These are phyloP conservation scores for Talaromyces funiculosus DNA, from an alignment of 2,329 filamentous ascomycete species.

Conservation along the genomic window DNA sequence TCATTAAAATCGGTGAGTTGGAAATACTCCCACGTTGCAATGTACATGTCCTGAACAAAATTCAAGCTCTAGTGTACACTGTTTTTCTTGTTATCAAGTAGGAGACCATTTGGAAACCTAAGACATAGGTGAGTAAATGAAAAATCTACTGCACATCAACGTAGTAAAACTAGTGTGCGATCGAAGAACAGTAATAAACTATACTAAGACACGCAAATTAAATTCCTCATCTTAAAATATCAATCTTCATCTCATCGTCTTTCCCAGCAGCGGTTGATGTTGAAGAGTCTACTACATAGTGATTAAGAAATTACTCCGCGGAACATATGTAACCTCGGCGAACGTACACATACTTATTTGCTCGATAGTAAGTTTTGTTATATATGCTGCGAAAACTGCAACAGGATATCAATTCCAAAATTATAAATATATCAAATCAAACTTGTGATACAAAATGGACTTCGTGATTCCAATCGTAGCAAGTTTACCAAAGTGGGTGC, in stretches of 20 bases:
- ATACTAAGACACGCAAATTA: too few relatives aligned
- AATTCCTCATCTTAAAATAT: neutral
- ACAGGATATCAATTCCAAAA: neutral
- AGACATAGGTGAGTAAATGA: neutral
- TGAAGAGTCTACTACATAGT: neutral
- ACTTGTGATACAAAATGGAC: neutral
- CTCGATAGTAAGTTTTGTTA: neutral
- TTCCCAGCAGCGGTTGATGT: neutral
- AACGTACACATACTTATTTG: neutral
- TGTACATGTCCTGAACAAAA: neutral
- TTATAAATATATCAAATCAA: neutral
- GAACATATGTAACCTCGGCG: neutral
- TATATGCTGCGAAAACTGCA: neutral
- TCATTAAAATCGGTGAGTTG: neutral
- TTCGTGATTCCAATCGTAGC: conserved; percentile 16
- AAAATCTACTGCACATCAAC: neutral
- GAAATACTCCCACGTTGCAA: neutral
- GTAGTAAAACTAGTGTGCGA: too few relatives aligned
- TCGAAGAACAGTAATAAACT: too few relatives aligned
- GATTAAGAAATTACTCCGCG: conserved; percentile 7
- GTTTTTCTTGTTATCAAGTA: neutral
- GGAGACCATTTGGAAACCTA: neutral
- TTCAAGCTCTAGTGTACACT: neutral
- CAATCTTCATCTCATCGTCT: neutral
- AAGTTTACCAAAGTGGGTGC: conserved; percentile 14